A percentile compares a stretch with the other conserved stretches of the same genome.
These are phyloP conservation scores for Crithidia acanthocephali DNA, from an alignment of 208 protist species.

Conservation along the genomic window DNA sequence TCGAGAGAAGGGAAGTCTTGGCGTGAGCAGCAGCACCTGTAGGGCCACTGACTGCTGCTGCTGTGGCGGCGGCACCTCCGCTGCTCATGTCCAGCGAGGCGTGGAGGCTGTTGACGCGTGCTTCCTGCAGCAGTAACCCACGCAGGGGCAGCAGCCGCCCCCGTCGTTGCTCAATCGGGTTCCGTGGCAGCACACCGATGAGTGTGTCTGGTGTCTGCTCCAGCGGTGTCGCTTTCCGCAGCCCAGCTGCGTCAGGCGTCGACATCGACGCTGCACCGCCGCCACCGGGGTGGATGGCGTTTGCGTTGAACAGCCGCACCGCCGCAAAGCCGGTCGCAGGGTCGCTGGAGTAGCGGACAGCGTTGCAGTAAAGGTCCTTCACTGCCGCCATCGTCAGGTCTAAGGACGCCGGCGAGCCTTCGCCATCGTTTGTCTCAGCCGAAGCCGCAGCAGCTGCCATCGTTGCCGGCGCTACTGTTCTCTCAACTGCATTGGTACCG, in stretches of 20 bases:
- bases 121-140: not conserved
- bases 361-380: conserved; percentile 28
- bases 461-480: not conserved
- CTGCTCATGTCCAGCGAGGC: not conserved
- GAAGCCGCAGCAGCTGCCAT: not conserved
- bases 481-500: too few species aligned
- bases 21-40: not conserved
- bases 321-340: conserved; percentile 19
- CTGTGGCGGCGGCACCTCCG: not conserved
- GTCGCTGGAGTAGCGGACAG: conserved; percentile 15
- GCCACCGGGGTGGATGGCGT: not conserved
- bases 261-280: not conserved
- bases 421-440: not conserved
- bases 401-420: not conserved
- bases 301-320: conserved; percentile 3
- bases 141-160: conserved; percentile 32
- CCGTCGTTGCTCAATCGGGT: conserved; percentile 23
- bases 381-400: conserved; percentile 3
- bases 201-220: conserved; percentile 11
- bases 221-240: conserved; percentile 9
- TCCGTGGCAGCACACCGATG: conserved; percentile 30
- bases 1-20: not conserved
- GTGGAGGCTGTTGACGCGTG: not conserved
- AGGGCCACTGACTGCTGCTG: not conserved
- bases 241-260: too few species aligned